Percentiles rank a stretch among this genome's conserved stretches.
phyloP scores from a whole-genome alignment of 352 stramenopile species.

The Pythium aquatile region DNA sequence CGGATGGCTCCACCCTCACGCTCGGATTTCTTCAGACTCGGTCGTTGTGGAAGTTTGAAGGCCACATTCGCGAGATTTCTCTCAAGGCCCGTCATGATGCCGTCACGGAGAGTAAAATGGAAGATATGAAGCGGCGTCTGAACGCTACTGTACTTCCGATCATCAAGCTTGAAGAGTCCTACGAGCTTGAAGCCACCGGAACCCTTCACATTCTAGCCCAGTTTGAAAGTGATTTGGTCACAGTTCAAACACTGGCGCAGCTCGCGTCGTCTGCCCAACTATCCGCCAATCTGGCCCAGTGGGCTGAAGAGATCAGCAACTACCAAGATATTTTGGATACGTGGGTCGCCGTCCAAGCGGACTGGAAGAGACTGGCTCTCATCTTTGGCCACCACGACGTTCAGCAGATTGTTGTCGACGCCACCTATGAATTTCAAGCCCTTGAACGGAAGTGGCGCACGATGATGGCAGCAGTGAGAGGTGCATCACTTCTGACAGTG shows the following conservation, averaged over 20 bases:
- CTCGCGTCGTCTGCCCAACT: conserved; percentile 38
- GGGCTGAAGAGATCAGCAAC: conserved; percentile 58
- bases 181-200: conserved; percentile 40
- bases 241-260: conserved; percentile 55
- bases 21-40: conserved; percentile 50
- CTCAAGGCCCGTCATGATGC: conserved; percentile 53
- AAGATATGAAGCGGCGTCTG: conserved; percentile 55
- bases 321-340: conserved; percentile 60
- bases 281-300: conserved; percentile 42
- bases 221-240: conserved; percentile 58
- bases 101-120: conserved; percentile 51
- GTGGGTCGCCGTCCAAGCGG: conserved; percentile 50
- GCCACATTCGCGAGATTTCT: conserved; percentile 60
- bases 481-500: conserved; percentile 42
- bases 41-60: conserved; percentile 49
- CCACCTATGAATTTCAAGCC: conserved; percentile 56
- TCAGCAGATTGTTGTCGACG: conserved; percentile 52
- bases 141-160: conserved; percentile 40
- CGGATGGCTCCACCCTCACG: conserved; percentile 49
- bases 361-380: conserved; percentile 45
- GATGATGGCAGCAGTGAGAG: conserved; percentile 61
- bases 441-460: conserved; percentile 68
- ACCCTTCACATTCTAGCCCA: conserved; percentile 35
- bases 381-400: conserved; percentile 56
- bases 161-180: conserved; percentile 39